Base-by-base conservation (phyloP, 139 green algal species). In the Tetraselmis chui region DNA sequence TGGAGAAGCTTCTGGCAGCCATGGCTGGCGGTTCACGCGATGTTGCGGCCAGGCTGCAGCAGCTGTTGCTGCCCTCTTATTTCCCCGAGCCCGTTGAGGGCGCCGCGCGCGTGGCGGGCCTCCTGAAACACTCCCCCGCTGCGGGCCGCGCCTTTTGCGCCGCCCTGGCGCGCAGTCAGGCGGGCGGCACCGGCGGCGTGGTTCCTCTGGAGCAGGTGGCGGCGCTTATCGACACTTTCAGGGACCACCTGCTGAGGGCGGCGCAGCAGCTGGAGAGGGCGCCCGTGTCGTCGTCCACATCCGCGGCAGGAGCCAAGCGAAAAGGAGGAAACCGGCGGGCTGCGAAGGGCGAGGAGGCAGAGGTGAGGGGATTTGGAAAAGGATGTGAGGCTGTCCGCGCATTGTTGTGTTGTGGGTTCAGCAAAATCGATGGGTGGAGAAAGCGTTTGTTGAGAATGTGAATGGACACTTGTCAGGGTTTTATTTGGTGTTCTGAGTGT, bases 61-160 rank as follows among this genome's bases (percentile, higher is more conserved):
- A 79, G 28, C 87, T 96, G 27, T 87, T 95, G 81, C 83, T 93
- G 81, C 90, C 92, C 31, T 90, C 80, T 86, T 94, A 90, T 84
- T 91, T 93, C 79, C 90, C 92, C 25, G 84, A 83, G 30, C 77
- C 86, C 0, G 78, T 90, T 30, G 85, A 90, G 32, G 88, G 89
- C 22, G 85, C 92, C 75, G 86, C 86, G 1, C 87, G 86, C 18
- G 79, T 93, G 59, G 93, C 87, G 0, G 86, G 85, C 1, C 84
- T 97, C 75, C 90, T 95, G 26, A 88, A 88, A 23, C 79, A 76
- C n/a, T 86, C 92, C 76, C 92, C 92, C 0, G 30, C 31, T 1
- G 87, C 88, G 0, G 92, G 91, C 0, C 79, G 84, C 75, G 83
- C 87, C 11, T 93, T 95, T 83, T 95, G 92, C 86, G 59, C 81